phyloP scores from a whole-genome alignment of 1,284 basidiomycete species.

The Rhodotorula sp. region DNA sequence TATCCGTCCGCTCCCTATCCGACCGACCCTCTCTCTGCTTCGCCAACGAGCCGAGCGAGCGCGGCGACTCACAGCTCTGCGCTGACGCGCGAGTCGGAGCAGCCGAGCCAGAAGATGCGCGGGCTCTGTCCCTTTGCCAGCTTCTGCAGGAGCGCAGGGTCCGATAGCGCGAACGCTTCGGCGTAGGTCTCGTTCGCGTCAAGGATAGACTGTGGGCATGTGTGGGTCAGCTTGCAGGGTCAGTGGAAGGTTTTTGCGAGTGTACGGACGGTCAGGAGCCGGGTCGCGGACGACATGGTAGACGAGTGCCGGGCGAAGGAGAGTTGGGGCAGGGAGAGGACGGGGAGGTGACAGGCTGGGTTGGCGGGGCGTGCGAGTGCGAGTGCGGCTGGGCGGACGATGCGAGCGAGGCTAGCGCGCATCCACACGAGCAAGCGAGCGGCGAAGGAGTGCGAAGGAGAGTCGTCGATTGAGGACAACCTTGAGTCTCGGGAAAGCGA shows the following conservation, averaged over 20 bases:
- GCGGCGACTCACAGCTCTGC: constrained; percentile 45
- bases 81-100: constrained; percentile 66
- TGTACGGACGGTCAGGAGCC: constrained; percentile 4
- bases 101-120: constrained; percentile 73
- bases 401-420: neutral
- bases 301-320: neutral
- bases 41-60: neutral
- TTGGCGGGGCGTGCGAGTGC: neutral
- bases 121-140: constrained; percentile 67
- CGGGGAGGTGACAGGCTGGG: neutral
- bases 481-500: neutral
- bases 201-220: constrained; percentile 27
- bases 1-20: neutral
- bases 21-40: neutral
- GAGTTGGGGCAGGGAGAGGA: neutral
- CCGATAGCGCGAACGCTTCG: constrained; percentile 55
- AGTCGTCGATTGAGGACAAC: neutral
- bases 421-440: neutral
- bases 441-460: neutral
- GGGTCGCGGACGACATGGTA: constrained; percentile 8
- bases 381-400: neutral
- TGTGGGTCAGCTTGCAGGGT: neutral
- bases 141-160: constrained; percentile 64
- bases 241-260: neutral
- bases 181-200: constrained; percentile 49